Evolutionary conservation across 345 rosid genomes (phyloP).

Genomic region (Populus euphratica): DNA sequence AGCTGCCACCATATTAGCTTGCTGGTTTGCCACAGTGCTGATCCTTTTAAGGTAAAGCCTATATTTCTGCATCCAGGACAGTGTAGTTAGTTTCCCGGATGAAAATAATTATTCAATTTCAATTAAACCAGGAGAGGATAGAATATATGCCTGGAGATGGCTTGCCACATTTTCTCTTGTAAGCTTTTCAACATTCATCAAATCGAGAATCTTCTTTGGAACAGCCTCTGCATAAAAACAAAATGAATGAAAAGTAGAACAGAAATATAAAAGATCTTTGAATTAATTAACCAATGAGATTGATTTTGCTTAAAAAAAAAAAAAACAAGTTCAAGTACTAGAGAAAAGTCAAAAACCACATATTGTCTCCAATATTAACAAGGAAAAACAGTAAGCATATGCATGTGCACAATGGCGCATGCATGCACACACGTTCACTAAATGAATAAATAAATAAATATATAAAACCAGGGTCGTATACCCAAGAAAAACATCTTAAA

Average conservation of each 20-base stretch:
- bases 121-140: background rate
- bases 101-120: background rate
- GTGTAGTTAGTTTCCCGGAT: conserved; percentile 19
- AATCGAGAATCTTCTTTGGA: conserved; percentile 34
- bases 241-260: background rate
- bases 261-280: background rate
- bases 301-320: background rate
- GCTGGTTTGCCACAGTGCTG: conserved; percentile 59
- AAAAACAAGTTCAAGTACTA: background rate
- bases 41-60: conserved; percentile 73
- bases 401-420: no score
- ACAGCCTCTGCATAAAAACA: conserved; percentile 31
- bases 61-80: conserved; percentile 54
- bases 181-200: conserved; percentile 37
- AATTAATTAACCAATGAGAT: background rate
- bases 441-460: background rate
- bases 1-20: conserved; percentile 58
- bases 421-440: background rate
- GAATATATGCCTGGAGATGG: conserved; percentile 29
- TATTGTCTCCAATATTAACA: background rate
- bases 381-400: background rate
- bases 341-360: background rate
- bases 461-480: background rate
- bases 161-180: conserved; percentile 38
- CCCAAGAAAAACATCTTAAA: background rate